Base-by-base conservation (phyloP, 1,139 yeast genomes). In the Hyphopichia wangnamkhiaoensis region DNA sequence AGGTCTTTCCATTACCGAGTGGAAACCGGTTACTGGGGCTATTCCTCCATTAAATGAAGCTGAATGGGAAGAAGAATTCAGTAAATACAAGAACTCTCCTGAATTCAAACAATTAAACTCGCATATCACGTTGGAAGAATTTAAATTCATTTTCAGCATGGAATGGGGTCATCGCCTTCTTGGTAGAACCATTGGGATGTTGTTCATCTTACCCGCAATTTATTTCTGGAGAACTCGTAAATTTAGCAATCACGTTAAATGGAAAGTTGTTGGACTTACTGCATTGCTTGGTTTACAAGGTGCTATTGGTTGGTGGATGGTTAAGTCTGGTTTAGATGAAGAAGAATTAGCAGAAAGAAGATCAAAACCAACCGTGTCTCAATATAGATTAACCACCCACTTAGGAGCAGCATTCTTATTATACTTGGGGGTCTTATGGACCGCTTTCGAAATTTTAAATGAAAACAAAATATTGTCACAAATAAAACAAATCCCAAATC, bases 221-320 rank as follows among this genome's bases (percentile, higher is more conserved):
- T 91, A 88, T 59, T 90, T 91, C 54, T 83, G 90, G 59, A 69
- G 73, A 23, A 67, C 82, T 1, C 78, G 80, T 33, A 80, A 71
- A 50, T 80, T 91, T n/a, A 81, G 90, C 2, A 65, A 79, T 2
- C 82, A 80, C 47, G 83, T 88, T 3, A 84, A 90, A 37, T 71
- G 71, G 42, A 74, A 90, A 46, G 71, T 93, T 15, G 63, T 86
- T 19, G 85, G 87, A 2, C 76, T 94, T 37, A 79, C 95, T 31
- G 82, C 76, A 1, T 68, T 93, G 39, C 73, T 94, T 42, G 98
- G 96, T 10, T 68, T 94, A 34, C 98, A 94, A 70, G 98, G 98
- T 35, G 84, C 84, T 39, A 85, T 94, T 52, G 98, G 98, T 28
- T 94, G 98, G 98, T 94, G 99, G 99, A 94, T 94, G 99, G 98